Evolutionary conservation across 208 protist species (phyloP), one percentile per base, ranked within the genome.

Genomic region (Crithidia expoeki): DNA sequence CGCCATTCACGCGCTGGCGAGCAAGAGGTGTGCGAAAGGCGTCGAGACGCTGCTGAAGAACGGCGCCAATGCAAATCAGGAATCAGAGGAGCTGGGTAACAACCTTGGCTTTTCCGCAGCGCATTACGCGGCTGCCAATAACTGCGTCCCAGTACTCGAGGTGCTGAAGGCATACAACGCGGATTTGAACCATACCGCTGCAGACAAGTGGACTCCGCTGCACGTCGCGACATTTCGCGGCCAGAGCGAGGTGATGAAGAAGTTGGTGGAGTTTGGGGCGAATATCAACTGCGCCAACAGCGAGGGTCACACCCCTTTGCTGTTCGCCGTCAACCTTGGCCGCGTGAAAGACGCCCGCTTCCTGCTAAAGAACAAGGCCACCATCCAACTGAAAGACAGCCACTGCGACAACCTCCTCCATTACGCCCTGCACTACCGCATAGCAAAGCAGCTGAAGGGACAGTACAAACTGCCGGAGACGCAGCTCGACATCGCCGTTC

Each of bases 401-500:
- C 49, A 84, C 47, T 33, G 61, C 25, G 84, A 93, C 68, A 79
- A 62, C 9, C 52, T 85, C 4, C 61, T 93, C 30, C 87, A 93
- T 63, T 85, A 90, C 73, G 74, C 76, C 11, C 83, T 90, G 38
- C 73, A 86, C 44, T 86, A 84, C 59, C 79, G 79, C 21, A 63
- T 89, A 61, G 79, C 80, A 19, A 83, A 86, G 52, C 34, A 83
- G 33, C 69, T 93, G 44, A 76, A 82, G n/a, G 79, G 75, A 9
- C 30, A 74, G 61, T 93, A 93, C 76, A 76, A 80, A 23, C 72
- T 93, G 14, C 84, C 87, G 0, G 77, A 90, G 5, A 63, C 59
- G 1, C 87, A 93, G 61, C 73, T 93, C 9, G 84, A 93, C 68
- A 79, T 93, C 0, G 72, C 77, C 9, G 82, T 93, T 4, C 59